These are phyloP conservation scores for Hyphopichia burtonii DNA, from an alignment of 1,139 yeast genomes.

Conservation along the genomic window DNA sequence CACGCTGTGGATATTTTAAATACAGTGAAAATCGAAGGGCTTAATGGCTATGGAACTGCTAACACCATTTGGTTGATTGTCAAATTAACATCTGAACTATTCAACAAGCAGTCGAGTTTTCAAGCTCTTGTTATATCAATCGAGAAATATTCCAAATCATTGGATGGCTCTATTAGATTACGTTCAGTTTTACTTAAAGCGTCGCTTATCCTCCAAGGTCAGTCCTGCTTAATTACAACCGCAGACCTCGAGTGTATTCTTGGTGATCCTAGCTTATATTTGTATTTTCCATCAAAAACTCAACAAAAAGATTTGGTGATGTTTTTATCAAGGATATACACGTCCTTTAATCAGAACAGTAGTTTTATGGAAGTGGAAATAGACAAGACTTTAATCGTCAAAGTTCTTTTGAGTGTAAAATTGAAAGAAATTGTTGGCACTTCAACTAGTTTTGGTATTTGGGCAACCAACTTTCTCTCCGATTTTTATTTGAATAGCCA, in stretches of 20 bases:
- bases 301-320: not conserved
- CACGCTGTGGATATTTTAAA: constrained; percentile 21
- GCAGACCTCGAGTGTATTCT: not conserved
- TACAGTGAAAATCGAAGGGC: constrained; percentile 8
- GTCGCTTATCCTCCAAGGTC: not conserved
- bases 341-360: not conserved
- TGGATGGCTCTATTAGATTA: not conserved
- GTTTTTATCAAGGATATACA: not conserved
- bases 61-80: constrained; percentile 11
- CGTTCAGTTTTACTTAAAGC: not conserved
- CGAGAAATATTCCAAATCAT: not conserved
- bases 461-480: constrained; percentile 47
- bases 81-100: constrained; percentile 9
- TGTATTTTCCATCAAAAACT: not conserved
- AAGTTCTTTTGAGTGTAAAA: not conserved
- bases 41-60: constrained; percentile 7
- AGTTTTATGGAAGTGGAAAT: not conserved
- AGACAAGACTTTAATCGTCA: not conserved
- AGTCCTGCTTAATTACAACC: not conserved
- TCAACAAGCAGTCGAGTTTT: not conserved
- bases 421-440: not conserved
- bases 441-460: constrained; percentile 24
- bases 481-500: constrained; percentile 28
- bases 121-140: not conserved
- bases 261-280: not conserved